Evolutionary conservation across 2,329 filamentous ascomycete species (phyloP).

Genomic region (Sclerotinia trifoliorum): DNA sequence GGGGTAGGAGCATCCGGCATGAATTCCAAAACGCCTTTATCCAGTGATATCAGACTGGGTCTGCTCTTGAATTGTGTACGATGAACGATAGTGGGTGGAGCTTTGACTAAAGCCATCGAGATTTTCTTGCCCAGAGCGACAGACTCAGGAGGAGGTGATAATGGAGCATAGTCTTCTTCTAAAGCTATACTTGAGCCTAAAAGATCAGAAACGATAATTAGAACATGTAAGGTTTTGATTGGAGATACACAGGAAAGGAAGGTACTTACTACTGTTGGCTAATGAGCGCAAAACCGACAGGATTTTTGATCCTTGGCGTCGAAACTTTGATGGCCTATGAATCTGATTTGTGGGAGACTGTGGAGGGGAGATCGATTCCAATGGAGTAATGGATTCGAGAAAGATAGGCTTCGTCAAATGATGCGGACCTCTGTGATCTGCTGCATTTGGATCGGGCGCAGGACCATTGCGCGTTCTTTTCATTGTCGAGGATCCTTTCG

Average conservation of each 20-base stretch:
- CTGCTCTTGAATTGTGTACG: slow-evolving; percentile 44
- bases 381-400: slow-evolving; percentile 1
- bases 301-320: slow-evolving; percentile 46
- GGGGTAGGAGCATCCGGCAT: slow-evolving; percentile 31
- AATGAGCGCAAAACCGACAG: slow-evolving; percentile 46
- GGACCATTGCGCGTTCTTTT: slow-evolving; percentile 30
- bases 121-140: slow-evolving; percentile 38
- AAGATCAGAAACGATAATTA: neutral
- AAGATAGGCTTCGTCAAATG: neutral
- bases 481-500: slow-evolving; percentile 25
- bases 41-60: slow-evolving; percentile 41
- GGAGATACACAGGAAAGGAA: neutral
- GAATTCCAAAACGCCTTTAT: slow-evolving; percentile 36
- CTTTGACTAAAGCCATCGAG: slow-evolving; percentile 44
- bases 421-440: slow-evolving; percentile 1
- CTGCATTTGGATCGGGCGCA: slow-evolving; percentile 15
- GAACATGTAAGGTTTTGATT: neutral
- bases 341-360: slow-evolving; percentile 28
- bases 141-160: neutral
- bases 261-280: slow-evolving; percentile 42
- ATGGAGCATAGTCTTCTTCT: slow-evolving; percentile 17
- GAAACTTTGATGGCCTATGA: slow-evolving; percentile 41
- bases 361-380: slow-evolving; percentile 31
- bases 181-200: neutral
- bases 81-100: slow-evolving; percentile 46